Conservation (phyloP, 306 rosid genomes). For the Quercus robur region DNA sequence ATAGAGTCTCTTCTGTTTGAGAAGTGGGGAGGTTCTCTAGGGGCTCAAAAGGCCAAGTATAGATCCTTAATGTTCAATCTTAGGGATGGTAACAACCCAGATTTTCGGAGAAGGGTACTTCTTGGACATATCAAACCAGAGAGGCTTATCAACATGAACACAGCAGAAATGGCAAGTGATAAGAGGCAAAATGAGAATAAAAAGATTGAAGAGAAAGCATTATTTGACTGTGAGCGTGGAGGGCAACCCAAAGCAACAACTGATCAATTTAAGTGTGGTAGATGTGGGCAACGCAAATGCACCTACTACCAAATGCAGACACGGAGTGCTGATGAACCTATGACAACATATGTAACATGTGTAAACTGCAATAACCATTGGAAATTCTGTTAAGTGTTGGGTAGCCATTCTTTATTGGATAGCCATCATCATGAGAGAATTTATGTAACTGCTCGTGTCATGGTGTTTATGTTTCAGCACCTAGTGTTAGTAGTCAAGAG, state of each 20-base stretch:
- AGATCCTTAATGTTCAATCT: slow-evolving; percentile 89
- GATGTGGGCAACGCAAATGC: slow-evolving; percentile 86
- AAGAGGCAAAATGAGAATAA: slow-evolving; percentile 68
- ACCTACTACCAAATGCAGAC: slow-evolving; percentile 99
- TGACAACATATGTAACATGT: slow-evolving; percentile 98
- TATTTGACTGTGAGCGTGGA: slow-evolving; percentile 89
- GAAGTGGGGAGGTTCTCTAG: slow-evolving; percentile 90
- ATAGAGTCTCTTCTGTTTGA: slow-evolving; percentile 85
- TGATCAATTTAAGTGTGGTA: slow-evolving; percentile 87
- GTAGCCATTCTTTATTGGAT: slow-evolving; percentile 34
- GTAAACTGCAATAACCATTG: slow-evolving; percentile 82
- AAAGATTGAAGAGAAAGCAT: slow-evolving; percentile 68
- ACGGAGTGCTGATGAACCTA: slow-evolving; percentile 99
- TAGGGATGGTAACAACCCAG: slow-evolving; percentile 89
- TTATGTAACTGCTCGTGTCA: slow-evolving; percentile 28
- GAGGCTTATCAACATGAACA: slow-evolving; percentile 62
- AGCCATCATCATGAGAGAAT: slow-evolving; percentile 15
- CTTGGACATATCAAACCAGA: slow-evolving; percentile 69
- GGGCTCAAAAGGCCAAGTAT: slow-evolving; percentile 82
- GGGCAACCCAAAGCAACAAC: slow-evolving; percentile 68
- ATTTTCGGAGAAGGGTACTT: slow-evolving; percentile 88
- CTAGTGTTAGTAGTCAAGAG: slow-evolving; percentile 21
- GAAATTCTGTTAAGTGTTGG: slow-evolving; percentile 86
- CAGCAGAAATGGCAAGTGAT: slow-evolving; percentile 94
- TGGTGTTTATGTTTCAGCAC: slow-evolving; percentile 25